A percentile compares a stretch with the other conserved stretches of the same genome.
phyloP scores from a whole-genome alignment of 108 stramenopile genomes.

The Ochromonas danica region DNA sequence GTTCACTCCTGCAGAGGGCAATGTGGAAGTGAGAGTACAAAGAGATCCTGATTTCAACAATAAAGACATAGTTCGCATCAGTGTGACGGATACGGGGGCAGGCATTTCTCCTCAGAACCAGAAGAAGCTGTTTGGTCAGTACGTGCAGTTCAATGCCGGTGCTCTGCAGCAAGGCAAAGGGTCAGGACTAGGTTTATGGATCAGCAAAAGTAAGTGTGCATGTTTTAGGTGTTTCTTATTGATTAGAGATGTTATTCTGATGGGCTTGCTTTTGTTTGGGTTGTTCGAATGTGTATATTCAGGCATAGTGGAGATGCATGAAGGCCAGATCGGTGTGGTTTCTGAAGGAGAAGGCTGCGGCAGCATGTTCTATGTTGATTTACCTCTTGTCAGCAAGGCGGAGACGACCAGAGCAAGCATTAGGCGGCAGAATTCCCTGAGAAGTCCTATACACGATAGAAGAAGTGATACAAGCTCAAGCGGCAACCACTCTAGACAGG shows the following conservation, averaged over 20 bases:
- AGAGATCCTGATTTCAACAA: background rate
- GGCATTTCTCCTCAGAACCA: constrained; percentile 29
- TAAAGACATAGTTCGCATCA: background rate
- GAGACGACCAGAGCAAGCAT: background rate
- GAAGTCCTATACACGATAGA: no score
- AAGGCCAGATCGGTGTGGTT: background rate
- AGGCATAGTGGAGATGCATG: constrained; percentile 22
- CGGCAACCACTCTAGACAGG: no score
- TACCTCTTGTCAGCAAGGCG: constrained; percentile 15
- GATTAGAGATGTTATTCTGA: no score
- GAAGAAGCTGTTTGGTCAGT: constrained; percentile 30
- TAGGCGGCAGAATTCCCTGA: no score
- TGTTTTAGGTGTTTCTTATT: background rate
- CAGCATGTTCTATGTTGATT: background rate
- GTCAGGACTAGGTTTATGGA: constrained; percentile 32
- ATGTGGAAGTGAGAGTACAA: background rate
- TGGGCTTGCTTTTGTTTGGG: no score
- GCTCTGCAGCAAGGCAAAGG: constrained; percentile 22
- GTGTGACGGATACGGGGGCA: constrained; percentile 18
- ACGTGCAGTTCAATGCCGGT: constrained; percentile 30
- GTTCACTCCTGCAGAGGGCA: constrained; percentile 13
- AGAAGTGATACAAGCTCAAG: no score
- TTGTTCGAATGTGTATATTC: no score
- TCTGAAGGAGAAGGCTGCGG: constrained; percentile 28
- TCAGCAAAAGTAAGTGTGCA: constrained; percentile 19